A percentile compares a stretch with the other conserved stretches of the same genome.
Evolutionary conservation across 768 basidiomycete species (phyloP).

Genomic region (Tubosaeta brunneosetosa): DNA sequence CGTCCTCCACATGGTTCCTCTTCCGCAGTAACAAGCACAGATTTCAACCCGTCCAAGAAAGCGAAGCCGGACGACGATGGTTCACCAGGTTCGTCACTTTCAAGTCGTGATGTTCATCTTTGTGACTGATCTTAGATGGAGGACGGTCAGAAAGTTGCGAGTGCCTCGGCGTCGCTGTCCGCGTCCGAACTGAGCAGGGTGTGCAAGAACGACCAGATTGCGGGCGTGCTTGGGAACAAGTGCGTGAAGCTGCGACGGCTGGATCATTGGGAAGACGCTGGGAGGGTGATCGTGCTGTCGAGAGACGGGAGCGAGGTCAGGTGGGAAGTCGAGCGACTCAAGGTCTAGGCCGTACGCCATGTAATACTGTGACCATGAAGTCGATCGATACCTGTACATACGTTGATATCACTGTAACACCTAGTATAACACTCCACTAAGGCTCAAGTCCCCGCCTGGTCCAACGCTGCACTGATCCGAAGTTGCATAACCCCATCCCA

Average conservation of each 20-base stretch:
- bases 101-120: too few species aligned
- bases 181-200: constrained; percentile 58
- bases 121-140: too few species aligned
- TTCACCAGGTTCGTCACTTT: too few species aligned
- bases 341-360: constrained; percentile 12
- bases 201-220: constrained; percentile 65
- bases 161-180: constrained; percentile 29
- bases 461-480: constrained; percentile 11
- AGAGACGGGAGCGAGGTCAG: constrained; percentile 39
- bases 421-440: background rate
- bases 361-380: background rate
- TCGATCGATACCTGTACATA: background rate
- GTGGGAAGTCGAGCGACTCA: constrained; percentile 54
- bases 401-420: background rate
- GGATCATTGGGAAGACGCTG: constrained; percentile 61
- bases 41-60: too few species aligned
- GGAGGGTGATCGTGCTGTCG: constrained; percentile 49
- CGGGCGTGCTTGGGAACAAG: constrained; percentile 58
- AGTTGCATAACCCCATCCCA: background rate
- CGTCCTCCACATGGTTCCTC: too few species aligned
- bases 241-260: constrained; percentile 55
- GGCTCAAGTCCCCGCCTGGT: constrained; percentile 2
- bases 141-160: background rate
- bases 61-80: too few species aligned
- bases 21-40: too few species aligned